Percentiles rank a stretch among this genome's conserved stretches.
phyloP scores from a whole-genome alignment of 371 early-diverging fungal species.

The Apophysomyces elegans region DNA sequence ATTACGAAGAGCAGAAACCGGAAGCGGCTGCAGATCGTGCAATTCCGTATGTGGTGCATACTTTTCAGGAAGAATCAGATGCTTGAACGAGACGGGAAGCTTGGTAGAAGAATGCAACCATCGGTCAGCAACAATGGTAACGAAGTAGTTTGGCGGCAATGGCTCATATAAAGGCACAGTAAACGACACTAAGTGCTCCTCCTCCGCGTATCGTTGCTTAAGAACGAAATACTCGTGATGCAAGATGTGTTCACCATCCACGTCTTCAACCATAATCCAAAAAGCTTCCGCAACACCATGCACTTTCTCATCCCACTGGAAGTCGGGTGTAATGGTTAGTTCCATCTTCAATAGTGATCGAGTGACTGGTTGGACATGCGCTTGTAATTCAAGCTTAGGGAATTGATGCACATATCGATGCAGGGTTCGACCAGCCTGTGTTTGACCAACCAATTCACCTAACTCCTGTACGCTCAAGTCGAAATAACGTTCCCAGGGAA shows the following conservation, averaged over 20 bases:
- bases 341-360: slow-evolving; percentile 88
- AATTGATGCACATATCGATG: slow-evolving; percentile 91
- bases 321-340: slow-evolving; percentile 91
- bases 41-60: slow-evolving; percentile 94
- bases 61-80: slow-evolving; percentile 90
- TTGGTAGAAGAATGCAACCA: slow-evolving; percentile 94
- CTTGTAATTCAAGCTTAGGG: slow-evolving; percentile 88
- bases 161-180: slow-evolving; percentile 94
- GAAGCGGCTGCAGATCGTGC: slow-evolving; percentile 90
- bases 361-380: slow-evolving; percentile 93
- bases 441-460: slow-evolving; percentile 88
- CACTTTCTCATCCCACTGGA: slow-evolving; percentile 89
- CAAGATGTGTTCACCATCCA: slow-evolving; percentile 87
- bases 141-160: slow-evolving; percentile 95
- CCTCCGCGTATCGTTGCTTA: slow-evolving; percentile 71
- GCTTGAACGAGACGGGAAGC: slow-evolving; percentile 91
- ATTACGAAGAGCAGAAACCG: slow-evolving; percentile 79
- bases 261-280: slow-evolving; percentile 95
- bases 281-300: slow-evolving; percentile 88
- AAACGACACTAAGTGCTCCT: slow-evolving; percentile 81
- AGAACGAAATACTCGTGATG: slow-evolving; percentile 90
- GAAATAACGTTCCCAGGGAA: slow-evolving; percentile 93
- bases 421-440: slow-evolving; percentile 86
- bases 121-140: slow-evolving; percentile 89
- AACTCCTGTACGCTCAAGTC: slow-evolving; percentile 91